phyloP scores from a whole-genome alignment of 495 filamentous ascomycete species.

The Halenospora varia region DNA sequence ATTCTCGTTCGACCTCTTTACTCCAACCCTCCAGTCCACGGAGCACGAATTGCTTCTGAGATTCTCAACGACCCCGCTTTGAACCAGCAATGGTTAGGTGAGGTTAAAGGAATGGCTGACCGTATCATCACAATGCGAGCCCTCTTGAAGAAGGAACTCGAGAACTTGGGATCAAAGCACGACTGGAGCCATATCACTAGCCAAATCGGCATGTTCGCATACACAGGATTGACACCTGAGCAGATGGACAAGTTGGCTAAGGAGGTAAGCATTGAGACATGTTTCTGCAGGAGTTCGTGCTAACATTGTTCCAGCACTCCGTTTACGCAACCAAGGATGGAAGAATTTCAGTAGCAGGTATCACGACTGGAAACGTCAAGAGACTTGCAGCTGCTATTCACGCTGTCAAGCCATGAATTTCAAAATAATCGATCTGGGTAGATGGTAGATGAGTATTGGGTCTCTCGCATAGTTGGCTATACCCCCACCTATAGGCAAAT shows the following conservation, averaged over 20 bases:
- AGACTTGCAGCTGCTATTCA: slow-evolving; percentile 92
- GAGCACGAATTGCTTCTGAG: slow-evolving; percentile 86
- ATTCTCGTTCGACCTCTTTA: slow-evolving; percentile 95
- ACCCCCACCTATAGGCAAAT: too few relatives aligned
- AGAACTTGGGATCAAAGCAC: slow-evolving; percentile 90
- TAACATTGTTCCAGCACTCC: slow-evolving; percentile 59
- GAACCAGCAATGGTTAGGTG: slow-evolving; percentile 90
- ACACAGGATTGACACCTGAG: slow-evolving; percentile 87
- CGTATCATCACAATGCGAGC: slow-evolving; percentile 98
- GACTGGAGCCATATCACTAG: slow-evolving; percentile 98
- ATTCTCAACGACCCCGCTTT: slow-evolving; percentile 86
- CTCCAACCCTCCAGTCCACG: slow-evolving; percentile 96
- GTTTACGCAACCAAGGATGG: slow-evolving; percentile 98
- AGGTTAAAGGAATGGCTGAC: slow-evolving; percentile 98
- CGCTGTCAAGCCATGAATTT: slow-evolving; percentile 68
- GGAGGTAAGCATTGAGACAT: slow-evolving; percentile 56
- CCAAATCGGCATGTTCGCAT: slow-evolving; percentile 99
- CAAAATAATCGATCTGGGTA: background rate
- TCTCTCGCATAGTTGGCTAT: background rate
- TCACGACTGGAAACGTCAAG: slow-evolving; percentile 89
- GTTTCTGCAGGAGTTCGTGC: background rate
- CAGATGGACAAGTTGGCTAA: slow-evolving; percentile 91
- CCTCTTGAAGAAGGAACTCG: slow-evolving; percentile 86
- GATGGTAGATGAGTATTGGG: background rate
- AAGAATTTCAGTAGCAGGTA: slow-evolving; percentile 94